Conservation (phyloP, 2,329 filamentous ascomycete species). For the Exophiala dermatitidis region DNA sequence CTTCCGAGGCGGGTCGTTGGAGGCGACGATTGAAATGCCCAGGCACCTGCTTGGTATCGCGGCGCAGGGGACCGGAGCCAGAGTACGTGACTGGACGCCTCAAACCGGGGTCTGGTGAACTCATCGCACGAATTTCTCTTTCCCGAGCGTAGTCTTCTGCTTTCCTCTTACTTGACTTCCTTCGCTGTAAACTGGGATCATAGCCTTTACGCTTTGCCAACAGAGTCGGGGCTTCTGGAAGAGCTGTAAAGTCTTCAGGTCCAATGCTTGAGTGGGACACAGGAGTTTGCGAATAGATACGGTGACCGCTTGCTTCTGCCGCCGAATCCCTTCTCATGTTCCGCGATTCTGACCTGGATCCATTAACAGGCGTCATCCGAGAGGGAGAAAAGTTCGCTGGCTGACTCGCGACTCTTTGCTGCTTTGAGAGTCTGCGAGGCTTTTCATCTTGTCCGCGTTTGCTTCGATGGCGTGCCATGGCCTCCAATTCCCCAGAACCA, state of each 20-base stretch:
- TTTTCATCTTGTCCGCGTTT: constrained; percentile 12
- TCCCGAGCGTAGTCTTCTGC: constrained; percentile 71
- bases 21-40: constrained; percentile 50
- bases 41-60: constrained; percentile 58
- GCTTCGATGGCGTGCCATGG: constrained; percentile 15
- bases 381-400: constrained; percentile 10
- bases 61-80: constrained; percentile 51
- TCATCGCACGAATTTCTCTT: constrained; percentile 83
- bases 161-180: constrained; percentile 69
- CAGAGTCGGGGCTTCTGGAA: constrained; percentile 44
- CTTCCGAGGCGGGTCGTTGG: constrained; percentile 59
- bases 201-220: constrained; percentile 54
- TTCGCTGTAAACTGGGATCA: constrained; percentile 52
- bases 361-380: constrained; percentile 8
- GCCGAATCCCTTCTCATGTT: constrained; percentile 7
- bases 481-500: constrained; percentile 9
- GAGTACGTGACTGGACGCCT: constrained; percentile 55
- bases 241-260: constrained; percentile 36
- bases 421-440: constrained; percentile 21
- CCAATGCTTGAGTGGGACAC: constrained; percentile 34
- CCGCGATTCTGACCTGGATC: constrained; percentile 5
- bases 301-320: neutral
- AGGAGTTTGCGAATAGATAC: constrained; percentile 28
- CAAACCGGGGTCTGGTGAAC: constrained; percentile 56
- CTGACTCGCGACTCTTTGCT: constrained; percentile 12